phyloP scores from a whole-genome alignment of 2,329 filamentous ascomycete species.

The Metarhizium sp. region DNA sequence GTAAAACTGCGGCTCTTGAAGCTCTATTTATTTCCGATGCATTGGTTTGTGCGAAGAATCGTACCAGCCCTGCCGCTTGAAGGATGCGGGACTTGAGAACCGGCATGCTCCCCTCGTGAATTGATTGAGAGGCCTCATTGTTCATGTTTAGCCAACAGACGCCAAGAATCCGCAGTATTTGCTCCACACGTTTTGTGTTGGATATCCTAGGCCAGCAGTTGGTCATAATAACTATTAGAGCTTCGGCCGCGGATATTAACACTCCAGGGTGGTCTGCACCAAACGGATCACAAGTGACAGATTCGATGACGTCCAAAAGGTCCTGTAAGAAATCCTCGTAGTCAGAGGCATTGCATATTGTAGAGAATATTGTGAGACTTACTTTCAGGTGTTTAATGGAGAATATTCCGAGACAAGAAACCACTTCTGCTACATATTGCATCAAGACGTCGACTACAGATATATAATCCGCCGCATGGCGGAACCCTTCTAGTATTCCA shows the following conservation, averaged over 20 bases:
- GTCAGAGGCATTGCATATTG: slow-evolving; percentile 4
- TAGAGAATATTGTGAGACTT: slow-evolving; percentile 8
- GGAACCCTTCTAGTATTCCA: slow-evolving; percentile 44
- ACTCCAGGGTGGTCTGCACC: slow-evolving; percentile 43
- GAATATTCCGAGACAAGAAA: slow-evolving; percentile 50
- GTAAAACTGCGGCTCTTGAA: neutral
- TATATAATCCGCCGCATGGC: slow-evolving; percentile 50
- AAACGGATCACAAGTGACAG: slow-evolving; percentile 61
- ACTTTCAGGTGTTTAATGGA: slow-evolving; percentile 60
- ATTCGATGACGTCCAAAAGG: slow-evolving; percentile 56
- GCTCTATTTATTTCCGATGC: neutral
- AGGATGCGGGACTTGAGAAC: neutral
- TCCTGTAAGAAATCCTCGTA: slow-evolving; percentile 31
- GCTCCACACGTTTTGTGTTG: slow-evolving; percentile 44
- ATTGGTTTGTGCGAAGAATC: neutral
- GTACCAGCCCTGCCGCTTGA: neutral
- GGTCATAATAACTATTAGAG: slow-evolving; percentile 47
- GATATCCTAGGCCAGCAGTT: slow-evolving; percentile 62
- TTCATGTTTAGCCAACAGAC: slow-evolving; percentile 52
- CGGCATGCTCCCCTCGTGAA: neutral
- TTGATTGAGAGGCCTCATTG: slow-evolving; percentile 13
- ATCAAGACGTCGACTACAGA: slow-evolving; percentile 49
- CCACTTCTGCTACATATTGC: slow-evolving; percentile 34
- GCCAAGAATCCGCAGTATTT: slow-evolving; percentile 53
- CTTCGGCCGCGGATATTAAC: slow-evolving; percentile 40